phyloP scores from a whole-genome alignment of 331 rosid species.

The Erythrophleum ivorense region DNA sequence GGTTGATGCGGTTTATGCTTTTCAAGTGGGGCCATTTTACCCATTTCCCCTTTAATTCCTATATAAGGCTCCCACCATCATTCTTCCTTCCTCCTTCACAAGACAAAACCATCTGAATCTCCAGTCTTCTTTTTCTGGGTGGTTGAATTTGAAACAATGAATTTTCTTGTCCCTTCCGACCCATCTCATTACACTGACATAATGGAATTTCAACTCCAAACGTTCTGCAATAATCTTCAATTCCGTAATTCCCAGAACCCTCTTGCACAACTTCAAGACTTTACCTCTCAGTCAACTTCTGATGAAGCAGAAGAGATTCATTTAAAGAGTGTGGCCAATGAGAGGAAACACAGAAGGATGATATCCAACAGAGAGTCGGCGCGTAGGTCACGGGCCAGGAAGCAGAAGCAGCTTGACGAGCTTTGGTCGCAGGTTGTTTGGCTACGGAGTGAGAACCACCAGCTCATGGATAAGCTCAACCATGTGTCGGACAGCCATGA shows the following conservation, averaged over 20 bases:
- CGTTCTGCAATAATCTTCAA: constrained; percentile 43
- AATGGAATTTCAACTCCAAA: background rate
- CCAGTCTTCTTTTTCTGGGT: too few relatives aligned
- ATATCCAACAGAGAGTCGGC: constrained; percentile 96
- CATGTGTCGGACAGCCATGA: constrained; percentile 75
- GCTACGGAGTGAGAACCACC: constrained; percentile 88
- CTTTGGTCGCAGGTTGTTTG: constrained; percentile 97
- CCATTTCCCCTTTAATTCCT: constrained; percentile 44
- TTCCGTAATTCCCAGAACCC: constrained; percentile 50
- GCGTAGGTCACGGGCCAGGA: constrained; percentile 89
- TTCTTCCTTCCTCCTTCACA: too few relatives aligned
- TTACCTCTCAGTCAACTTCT: constrained; percentile 71
- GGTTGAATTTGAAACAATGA: constrained; percentile 50
- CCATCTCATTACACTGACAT: constrained; percentile 1
- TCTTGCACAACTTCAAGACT: constrained; percentile 48
- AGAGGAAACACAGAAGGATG: constrained; percentile 92
- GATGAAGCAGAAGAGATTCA: constrained; percentile 77
- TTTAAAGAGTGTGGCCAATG: constrained; percentile 35
- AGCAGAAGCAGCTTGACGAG: constrained; percentile 92
- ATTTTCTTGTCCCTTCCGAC: constrained; percentile 62
- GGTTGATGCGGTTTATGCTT: background rate
- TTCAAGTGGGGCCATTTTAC: constrained; percentile 48
- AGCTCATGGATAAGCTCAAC: constrained; percentile 76
- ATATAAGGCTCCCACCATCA: constrained; percentile 59
- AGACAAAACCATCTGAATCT: background rate